Percentiles rank a stretch among this genome's conserved stretches.
phyloP scores from a whole-genome alignment of 768 basidiomycete genomes.

The Gelatoporia subvermispora region DNA sequence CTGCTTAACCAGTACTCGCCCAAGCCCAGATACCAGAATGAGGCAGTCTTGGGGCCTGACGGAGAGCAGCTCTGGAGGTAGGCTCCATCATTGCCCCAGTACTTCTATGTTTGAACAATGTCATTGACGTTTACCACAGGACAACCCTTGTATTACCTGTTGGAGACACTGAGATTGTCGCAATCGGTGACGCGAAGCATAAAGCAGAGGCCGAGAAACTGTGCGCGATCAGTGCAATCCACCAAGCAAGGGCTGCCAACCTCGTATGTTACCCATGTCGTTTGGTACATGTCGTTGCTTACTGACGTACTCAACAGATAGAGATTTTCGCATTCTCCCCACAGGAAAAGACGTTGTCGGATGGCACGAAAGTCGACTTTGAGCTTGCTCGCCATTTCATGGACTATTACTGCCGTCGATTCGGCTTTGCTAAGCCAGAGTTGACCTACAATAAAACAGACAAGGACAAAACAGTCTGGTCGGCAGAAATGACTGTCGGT shows the following conservation, averaged over 20 bases:
- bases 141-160: constrained; percentile 6
- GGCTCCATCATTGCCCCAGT: constrained; percentile 6
- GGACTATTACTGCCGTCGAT: constrained; percentile 89
- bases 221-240: constrained; percentile 70
- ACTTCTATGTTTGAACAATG: neutral
- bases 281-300: neutral
- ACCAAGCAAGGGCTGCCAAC: constrained; percentile 60
- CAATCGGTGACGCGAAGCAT: constrained; percentile 36
- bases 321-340: constrained; percentile 3
- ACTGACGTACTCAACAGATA: neutral
- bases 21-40: constrained; percentile 23
- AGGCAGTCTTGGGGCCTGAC: constrained; percentile 22
- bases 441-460: constrained; percentile 45
- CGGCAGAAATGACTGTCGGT: constrained; percentile 71
- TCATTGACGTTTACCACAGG: constrained; percentile 1
- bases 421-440: constrained; percentile 68
- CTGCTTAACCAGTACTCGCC: constrained; percentile 20
- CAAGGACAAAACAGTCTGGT: constrained; percentile 42
- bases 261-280: constrained; percentile 45
- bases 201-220: constrained; percentile 66
- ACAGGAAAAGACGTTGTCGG: constrained; percentile 41
- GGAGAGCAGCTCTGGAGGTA: constrained; percentile 43
- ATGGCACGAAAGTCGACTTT: constrained; percentile 58
- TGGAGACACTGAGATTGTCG: constrained; percentile 12
- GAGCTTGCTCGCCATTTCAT: constrained; percentile 84